Base-by-base conservation (phyloP, 306 rosid species). In the Sphenostylis stenocarpa region DNA sequence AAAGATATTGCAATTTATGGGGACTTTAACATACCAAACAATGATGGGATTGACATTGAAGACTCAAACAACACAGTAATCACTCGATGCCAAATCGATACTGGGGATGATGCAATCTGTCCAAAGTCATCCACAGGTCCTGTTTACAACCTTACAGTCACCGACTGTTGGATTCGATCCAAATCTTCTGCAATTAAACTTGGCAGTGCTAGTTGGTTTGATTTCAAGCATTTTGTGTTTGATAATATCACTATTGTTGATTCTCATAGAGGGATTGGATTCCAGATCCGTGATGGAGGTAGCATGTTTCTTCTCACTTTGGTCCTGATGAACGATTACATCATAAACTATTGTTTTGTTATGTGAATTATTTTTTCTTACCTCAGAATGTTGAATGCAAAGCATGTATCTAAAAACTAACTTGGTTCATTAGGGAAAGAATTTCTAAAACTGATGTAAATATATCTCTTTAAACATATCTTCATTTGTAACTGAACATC, bases 201-300 rank as follows among this genome's bases (percentile, higher is more conserved):
- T 15, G 98, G 98, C 20, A 94, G 98, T 63, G 97, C 95, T 53
- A 94, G 97, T 73, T 82, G 83, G 87, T 94, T 90, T 70, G 86
- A 90, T 81, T 89, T 91, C 79, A 90, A 83, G 55, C 77, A 76
- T 65, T 80, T 94, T 71, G 55, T 89, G 57, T 94, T 94, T n/a
- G 91, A 94, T 72, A 94, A 90, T 67, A 91, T 94, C 87, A 86
- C 87, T n/a, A 87, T 94, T 84, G 88, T 86, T 8, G 95, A 91
- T 79, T 94, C 97, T 81, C 97, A 91, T 61, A 85, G 98, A 84
- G 98, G 97, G 19, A 77, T 94, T 61, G 98, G 76, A 8, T 84
- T 94, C 63, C 98, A 94, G 86, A 92, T 94, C 38, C 97, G 98
- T 1, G 98, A 94, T 70, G 98, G 98, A 85, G 98, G 98, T 91